These are phyloP conservation scores for Candida vartiovaarae DNA, from an alignment of 805 yeast genomes.

Conservation along the genomic window DNA sequence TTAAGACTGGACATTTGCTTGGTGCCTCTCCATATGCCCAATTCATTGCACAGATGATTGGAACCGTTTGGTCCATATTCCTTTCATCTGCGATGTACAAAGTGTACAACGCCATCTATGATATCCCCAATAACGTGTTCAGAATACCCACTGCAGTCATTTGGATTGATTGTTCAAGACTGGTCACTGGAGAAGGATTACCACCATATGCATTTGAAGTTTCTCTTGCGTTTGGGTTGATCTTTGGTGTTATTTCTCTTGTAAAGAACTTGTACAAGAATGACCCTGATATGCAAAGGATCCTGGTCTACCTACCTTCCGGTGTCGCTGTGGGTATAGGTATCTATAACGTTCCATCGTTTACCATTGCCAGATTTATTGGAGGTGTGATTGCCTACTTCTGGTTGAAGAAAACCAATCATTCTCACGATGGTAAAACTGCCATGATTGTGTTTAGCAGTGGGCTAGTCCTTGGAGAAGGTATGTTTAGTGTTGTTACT, in stretches of 20 bases:
- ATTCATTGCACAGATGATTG: slow-evolving; percentile 82
- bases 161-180: slow-evolving; percentile 93
- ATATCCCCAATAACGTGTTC: slow-evolving; percentile 75
- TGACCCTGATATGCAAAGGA: slow-evolving; percentile 28
- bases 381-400: slow-evolving; percentile 71
- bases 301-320: slow-evolving; percentile 63
- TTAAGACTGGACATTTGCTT: slow-evolving; percentile 85
- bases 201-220: slow-evolving; percentile 70
- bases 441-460: slow-evolving; percentile 81
- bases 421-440: slow-evolving; percentile 46
- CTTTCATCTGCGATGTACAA: slow-evolving; percentile 78
- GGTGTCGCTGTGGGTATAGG: slow-evolving; percentile 99
- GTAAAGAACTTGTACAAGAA: slow-evolving; percentile 49
- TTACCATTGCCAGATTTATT: slow-evolving; percentile 85
- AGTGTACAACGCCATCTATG: slow-evolving; percentile 74
- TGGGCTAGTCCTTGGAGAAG: slow-evolving; percentile 92
- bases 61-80: slow-evolving; percentile 77
- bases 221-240: slow-evolving; percentile 52
- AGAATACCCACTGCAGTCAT: slow-evolving; percentile 92
- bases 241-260: slow-evolving; percentile 66
- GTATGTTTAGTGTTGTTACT: slow-evolving; percentile 74
- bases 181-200: slow-evolving; percentile 85
- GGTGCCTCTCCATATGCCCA: slow-evolving; percentile 94
- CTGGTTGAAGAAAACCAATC: slow-evolving; percentile 41
- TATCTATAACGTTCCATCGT: slow-evolving; percentile 87